A percentile compares a stretch with the other conserved stretches of the same genome.
Conservation (phyloP, 2,329 filamentous ascomycete species). For the Aspergillus luchuensis region DNA sequence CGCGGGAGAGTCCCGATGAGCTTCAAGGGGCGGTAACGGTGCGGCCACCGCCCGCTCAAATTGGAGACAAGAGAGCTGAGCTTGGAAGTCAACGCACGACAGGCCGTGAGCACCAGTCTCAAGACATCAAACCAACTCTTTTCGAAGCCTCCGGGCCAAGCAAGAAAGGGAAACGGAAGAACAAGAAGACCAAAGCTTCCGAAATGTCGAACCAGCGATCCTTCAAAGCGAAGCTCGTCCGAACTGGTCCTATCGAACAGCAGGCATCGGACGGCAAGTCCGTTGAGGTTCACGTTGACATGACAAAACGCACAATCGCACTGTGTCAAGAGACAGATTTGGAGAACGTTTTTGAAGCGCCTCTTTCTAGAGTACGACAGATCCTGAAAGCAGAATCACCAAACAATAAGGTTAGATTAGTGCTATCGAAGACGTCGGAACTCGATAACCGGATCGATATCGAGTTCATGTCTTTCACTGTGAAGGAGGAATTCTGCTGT, state of each 20-base stretch:
- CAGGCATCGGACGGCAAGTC: conserved; percentile 6
- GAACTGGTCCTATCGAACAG: conserved; percentile 23
- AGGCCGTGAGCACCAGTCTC: conserved; percentile 25
- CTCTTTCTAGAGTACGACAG: conserved; percentile 21
- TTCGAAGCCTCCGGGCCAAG: conserved; percentile 25
- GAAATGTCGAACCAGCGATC: conserved; percentile 1
- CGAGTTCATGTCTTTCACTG: conserved; percentile 27
- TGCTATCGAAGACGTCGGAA: conserved; percentile 25
- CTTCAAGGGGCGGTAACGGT: conserved; percentile 42
- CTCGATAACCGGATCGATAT: conserved; percentile 29
- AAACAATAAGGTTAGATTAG: conserved; percentile 35
- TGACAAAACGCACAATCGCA: conserved; percentile 10
- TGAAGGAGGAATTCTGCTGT: conserved; percentile 25
- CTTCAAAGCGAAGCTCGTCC: conserved; percentile 27
- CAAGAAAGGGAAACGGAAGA: conserved; percentile 11
- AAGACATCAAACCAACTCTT: conserved; percentile 36
- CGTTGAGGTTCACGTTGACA: conserved; percentile 20
- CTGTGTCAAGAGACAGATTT: background rate
- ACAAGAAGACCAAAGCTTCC: conserved; percentile 8
- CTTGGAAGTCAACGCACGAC: conserved; percentile 6
- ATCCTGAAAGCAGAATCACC: conserved; percentile 22
- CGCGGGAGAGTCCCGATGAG: conserved; percentile 44
- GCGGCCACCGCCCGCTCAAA: conserved; percentile 19
- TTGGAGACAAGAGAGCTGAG: conserved; percentile 9
- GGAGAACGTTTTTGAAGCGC: background rate